Evolutionary conservation across 345 rosid genomes (phyloP).

Genomic region (Moricandia moricandioides): DNA sequence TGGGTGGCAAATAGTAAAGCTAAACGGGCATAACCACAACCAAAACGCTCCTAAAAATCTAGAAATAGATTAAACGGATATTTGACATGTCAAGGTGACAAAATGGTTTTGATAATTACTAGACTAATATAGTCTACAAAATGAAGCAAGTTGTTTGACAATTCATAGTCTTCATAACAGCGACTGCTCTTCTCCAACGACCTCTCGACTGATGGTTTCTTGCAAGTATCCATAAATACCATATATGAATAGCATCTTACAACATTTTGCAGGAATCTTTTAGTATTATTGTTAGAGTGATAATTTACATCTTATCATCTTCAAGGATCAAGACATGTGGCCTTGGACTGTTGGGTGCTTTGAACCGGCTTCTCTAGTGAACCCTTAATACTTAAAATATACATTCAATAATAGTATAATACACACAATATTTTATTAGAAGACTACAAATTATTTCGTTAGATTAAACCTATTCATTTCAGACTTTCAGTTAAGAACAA

Average conservation of each 20-base stretch:
- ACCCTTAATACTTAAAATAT: neutral
- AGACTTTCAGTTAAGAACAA: neutral
- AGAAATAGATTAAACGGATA: neutral
- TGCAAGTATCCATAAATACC: constrained; percentile 31
- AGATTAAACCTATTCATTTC: neutral
- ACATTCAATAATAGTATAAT: neutral
- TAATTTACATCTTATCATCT: constrained; percentile 19
- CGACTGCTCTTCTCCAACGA: constrained; percentile 34
- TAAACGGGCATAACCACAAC: neutral
- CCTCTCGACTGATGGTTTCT: constrained; percentile 23
- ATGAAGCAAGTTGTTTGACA: constrained; percentile 26
- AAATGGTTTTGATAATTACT: constrained; percentile 14
- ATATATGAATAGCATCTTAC: neutral
- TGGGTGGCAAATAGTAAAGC: neutral
- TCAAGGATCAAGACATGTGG: constrained; percentile 27
- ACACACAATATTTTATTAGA: neutral
- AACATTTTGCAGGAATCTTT: constrained; percentile 4
- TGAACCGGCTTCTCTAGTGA: constrained; percentile 27
- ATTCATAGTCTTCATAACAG: constrained; percentile 25
- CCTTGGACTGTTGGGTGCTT: constrained; percentile 29
- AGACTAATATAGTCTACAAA: constrained; percentile 21
- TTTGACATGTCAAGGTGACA: neutral
- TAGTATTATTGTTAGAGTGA: neutral
- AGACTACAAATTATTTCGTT: neutral
- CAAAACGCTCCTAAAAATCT: neutral